Conservation (phyloP, 345 rosid genomes). For the Abelmoschus esculentus region DNA sequence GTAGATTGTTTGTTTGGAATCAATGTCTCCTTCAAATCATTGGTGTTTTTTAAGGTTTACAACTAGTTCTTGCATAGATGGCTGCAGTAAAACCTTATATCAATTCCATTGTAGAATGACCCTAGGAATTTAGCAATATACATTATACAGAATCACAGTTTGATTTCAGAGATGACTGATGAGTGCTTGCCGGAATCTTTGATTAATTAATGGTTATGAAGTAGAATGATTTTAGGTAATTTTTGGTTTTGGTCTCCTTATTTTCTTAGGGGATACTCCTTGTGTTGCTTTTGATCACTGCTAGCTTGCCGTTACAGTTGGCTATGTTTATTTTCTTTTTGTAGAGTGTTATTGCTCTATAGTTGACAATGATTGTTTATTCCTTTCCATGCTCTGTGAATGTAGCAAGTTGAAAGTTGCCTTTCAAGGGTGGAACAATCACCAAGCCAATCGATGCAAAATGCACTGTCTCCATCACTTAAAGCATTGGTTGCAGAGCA, state of each 20-base stretch:
- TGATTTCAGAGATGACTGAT: not conserved
- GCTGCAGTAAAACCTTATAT: not conserved
- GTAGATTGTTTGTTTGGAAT: not conserved
- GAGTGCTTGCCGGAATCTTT: not conserved
- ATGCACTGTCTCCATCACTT: slow-evolving; percentile 59
- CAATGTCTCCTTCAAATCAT: not conserved
- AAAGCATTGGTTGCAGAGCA: slow-evolving; percentile 57
- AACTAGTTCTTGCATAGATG: not conserved
- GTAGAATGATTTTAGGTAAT: too few relatives aligned
- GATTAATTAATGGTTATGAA: too few relatives aligned
- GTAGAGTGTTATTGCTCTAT: too few relatives aligned
- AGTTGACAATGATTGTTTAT: not conserved
- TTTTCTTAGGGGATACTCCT: too few relatives aligned
- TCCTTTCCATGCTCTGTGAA: not conserved
- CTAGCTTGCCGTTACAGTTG: too few relatives aligned
- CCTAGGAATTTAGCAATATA: not conserved
- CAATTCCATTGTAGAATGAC: not conserved
- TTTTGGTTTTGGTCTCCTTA: too few relatives aligned
- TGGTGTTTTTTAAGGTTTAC: not conserved
- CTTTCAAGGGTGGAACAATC: slow-evolving; percentile 80
- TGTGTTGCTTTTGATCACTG: too few relatives aligned
- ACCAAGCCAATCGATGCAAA: slow-evolving; percentile 55
- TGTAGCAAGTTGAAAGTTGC: slow-evolving; percentile 40
- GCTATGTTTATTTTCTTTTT: too few relatives aligned
- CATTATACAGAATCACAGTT: not conserved